Evolutionary conservation across 805 yeast species (phyloP), one percentile per base, ranked within the genome.

Genomic region (Pichia kluyveri): DNA sequence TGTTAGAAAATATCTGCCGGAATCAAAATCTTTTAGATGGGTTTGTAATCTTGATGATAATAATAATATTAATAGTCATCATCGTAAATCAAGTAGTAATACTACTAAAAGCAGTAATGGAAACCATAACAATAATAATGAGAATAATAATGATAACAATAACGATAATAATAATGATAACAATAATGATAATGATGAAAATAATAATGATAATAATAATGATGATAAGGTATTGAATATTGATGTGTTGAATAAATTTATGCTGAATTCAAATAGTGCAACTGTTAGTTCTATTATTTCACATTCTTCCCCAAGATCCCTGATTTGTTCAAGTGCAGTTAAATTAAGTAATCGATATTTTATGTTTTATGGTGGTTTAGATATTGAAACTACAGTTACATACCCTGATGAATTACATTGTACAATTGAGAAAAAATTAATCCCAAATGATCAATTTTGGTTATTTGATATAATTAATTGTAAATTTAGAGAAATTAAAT

Each of bases 321-420:
- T 82, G 18, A 57, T 76, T 41, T 72, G 78, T 47, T 65, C 79
- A 60, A 56, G 70, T 7, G 70, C 76, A 17, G 68, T 77, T 9
- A 69, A 65, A 47, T 65, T 84, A 5, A 75, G 85, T 5, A 68
- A 71, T n/a, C 63, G 78, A 37, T 81, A 81, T 55, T 69, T 79
- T 15, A 71, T 83, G 53, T 72, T 75, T 50, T 82, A 77, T 58
- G 95, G 91, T n/a, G 95, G 93, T 0, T 76, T 82, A 59, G 76
- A 75, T 56, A 57, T 70, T 6, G 52, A 57, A 7, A 70, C 71
- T 18, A 60, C 62, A 8, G 65, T 67, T 17, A 44, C 46, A 7
- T 45, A 44, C 23, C 52, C 55, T 2, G 71, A 40, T 39, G 47
- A 48, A 6, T 71, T 73, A 53, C 67, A 69, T 26, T 65, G 81